Base-by-base conservation (phyloP, 2,329 filamentous ascomycete genomes). In the Fusarium verrucosum region DNA sequence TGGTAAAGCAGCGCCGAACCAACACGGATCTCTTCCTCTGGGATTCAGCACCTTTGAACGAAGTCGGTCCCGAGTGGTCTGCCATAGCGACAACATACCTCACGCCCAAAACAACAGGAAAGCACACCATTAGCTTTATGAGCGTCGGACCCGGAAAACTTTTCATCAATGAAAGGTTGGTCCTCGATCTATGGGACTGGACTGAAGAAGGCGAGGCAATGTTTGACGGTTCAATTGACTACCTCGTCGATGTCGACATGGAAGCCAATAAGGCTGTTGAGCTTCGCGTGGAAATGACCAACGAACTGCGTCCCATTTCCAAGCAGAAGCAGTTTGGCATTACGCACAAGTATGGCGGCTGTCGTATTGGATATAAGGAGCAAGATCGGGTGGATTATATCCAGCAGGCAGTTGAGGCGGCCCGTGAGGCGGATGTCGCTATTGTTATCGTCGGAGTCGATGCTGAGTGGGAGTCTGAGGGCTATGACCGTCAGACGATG, bases 381-480 rank as follows among this genome's bases (percentile, higher is more conserved):
- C 83, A 89, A 65, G 86, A 88, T 64, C 83, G 85, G 68, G 72
- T 84, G 26, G 82, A 87, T 67, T 85, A 86, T 63, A 62, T 91
- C n/a, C 82, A 88, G 62, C 82, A 90, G 71, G 89, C 89, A 1
- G 84, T 89, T 5, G 81, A 85, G 19, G 80, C 82, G 3, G 89
- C 89, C 10, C 84, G 79, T 60, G 80, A 81, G 4, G 86, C 87
- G 0, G 89, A 92, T 69, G 86, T 90, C 14, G 89, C 89, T 4
- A 79, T 92, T 8, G 82, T 92, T 2, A 83, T 91, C 44, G 85
- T 90, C 10, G 89, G 89, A 2, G 80, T 92, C 1, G 89, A 92
- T 72, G 85, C 85, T 7, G 89, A 92, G 73, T 92, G 89, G 89
- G 89, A 92, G 72, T 90, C 88, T 3, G 89, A 92, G 74, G 89